Conservation (phyloP, 1,284 basidiomycete genomes). For the Cutaneotrichosporon spelunceum region DNA sequence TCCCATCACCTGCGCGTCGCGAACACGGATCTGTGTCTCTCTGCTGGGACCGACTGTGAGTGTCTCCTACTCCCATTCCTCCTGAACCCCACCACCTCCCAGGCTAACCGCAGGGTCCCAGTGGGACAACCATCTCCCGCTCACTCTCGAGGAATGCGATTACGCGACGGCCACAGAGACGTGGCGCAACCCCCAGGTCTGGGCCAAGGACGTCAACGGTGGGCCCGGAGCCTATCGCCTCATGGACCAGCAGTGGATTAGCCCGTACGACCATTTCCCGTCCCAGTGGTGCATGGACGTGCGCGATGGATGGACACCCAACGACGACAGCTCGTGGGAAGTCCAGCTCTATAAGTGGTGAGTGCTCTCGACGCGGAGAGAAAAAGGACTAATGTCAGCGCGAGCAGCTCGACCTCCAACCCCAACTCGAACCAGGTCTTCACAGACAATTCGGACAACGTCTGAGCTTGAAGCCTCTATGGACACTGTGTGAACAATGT, state of each 20-base stretch:
- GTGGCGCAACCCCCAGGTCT: not conserved
- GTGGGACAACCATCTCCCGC: not conserved
- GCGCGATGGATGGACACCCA: not conserved
- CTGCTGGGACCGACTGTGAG: not conserved
- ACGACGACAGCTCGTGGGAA: not conserved
- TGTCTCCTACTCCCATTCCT: not conserved
- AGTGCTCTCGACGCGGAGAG: not conserved
- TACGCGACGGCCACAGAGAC: not conserved
- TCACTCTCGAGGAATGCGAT: not conserved
- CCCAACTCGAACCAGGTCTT: conserved; percentile 1
- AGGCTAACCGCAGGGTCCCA: not conserved
- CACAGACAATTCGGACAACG: not conserved
- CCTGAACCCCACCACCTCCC: not conserved
- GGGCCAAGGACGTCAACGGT: not conserved
- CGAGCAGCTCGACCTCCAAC: not conserved
- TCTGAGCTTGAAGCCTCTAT: not conserved
- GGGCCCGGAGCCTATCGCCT: not conserved
- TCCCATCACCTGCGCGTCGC: not conserved
- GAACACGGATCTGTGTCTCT: not conserved
- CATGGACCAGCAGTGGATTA: not conserved
- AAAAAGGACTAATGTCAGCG: not conserved
- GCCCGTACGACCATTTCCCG: not conserved
- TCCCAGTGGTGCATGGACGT: conserved; percentile 5
- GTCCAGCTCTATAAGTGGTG: conserved; percentile 1
- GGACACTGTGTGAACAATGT: not conserved